Base-by-base conservation (phyloP, 192 early-diverging fungal species). In the Dispira parvispora region DNA sequence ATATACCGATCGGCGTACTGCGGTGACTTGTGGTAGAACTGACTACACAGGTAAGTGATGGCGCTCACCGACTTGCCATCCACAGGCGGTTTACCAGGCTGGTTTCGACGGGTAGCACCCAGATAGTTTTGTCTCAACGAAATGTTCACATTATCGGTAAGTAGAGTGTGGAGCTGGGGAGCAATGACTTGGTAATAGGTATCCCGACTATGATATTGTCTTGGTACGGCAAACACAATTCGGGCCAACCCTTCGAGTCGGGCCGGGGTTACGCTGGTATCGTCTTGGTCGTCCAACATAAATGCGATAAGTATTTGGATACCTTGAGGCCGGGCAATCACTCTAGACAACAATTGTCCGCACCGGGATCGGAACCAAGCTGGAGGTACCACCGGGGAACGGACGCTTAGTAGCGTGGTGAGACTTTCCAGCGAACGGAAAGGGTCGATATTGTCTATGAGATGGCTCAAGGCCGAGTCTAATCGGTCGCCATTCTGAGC, bases 361-460 rank as follows among this genome's bases (percentile, higher is more conserved):
- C 50, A 52, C 50, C 20, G 11, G 18, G 8, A 26, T 26, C 50
- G 10, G 50, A 52, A n/a, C 50, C 50, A 52, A 11, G 18, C 21
- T 52, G 50, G 50, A 11, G 50, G 50, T 26, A n/a, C 50, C 21
- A 26, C 26, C 9, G 50, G 20, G 26, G 21, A 20, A n/a, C 26
- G 50, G 10, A 26, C 21, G 21, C 18, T 20, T 52, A 52, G 18
- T 10, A 52, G 50, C n/a, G 11, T 11, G 50, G 50, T 52, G 21
- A 52, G 26, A 52, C 50, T 18, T 25, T 52, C 26, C 18, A 52
- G 50, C 50, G 50, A 52, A 25, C 50, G 50, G 26, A 52, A 52
- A 9, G 50, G 50, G 26, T 52, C 50, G 32, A 38, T 38, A 6
- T 38, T 1, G 32, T 38, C 32, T 38, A 38, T 38, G 32, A 38